These are phyloP conservation scores for Vitis amurensis DNA, from an alignment of 164 flowering plant genomes.

Conservation along the genomic window DNA sequence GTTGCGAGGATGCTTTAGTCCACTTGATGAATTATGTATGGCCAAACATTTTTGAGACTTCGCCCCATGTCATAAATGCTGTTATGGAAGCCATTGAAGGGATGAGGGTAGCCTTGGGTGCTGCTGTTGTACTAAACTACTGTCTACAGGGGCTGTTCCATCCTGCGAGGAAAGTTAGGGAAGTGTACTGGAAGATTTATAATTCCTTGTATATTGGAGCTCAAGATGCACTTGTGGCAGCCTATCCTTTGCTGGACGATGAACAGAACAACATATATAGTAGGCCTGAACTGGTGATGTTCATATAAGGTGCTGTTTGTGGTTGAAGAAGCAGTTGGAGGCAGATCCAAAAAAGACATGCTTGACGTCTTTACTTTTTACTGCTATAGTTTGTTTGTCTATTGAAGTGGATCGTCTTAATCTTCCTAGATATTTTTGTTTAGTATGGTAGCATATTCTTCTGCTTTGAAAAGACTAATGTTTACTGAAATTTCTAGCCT, in stretches of 20 bases:
- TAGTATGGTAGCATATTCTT: too few species aligned
- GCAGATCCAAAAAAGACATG: not conserved
- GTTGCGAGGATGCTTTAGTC: constrained; percentile 91
- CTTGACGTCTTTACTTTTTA: not conserved
- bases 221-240: constrained; percentile 91
- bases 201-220: constrained; percentile 91
- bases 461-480: too few species aligned
- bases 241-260: constrained; percentile 82
- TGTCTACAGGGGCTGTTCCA: constrained; percentile 93
- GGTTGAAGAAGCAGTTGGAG: not conserved
- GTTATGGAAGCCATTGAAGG: constrained; percentile 99
- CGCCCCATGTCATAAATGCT: constrained; percentile 96
- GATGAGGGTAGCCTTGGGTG: constrained; percentile 96
- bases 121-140: constrained; percentile 86
- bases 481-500: too few species aligned
- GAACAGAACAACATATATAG: constrained; percentile 69
- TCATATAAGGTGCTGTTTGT: constrained; percentile 31
- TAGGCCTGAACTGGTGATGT: constrained; percentile 85
- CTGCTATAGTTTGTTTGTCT: not conserved
- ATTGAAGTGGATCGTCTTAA: too few species aligned
- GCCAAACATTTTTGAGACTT: constrained; percentile 98
- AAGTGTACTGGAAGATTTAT: constrained; percentile 97
- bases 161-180: constrained; percentile 95
- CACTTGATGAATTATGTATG: constrained; percentile 88
- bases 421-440: too few species aligned